These are phyloP conservation scores for Penicillium longicatenatum DNA, from an alignment of 495 filamentous ascomycete species.

Conservation along the genomic window DNA sequence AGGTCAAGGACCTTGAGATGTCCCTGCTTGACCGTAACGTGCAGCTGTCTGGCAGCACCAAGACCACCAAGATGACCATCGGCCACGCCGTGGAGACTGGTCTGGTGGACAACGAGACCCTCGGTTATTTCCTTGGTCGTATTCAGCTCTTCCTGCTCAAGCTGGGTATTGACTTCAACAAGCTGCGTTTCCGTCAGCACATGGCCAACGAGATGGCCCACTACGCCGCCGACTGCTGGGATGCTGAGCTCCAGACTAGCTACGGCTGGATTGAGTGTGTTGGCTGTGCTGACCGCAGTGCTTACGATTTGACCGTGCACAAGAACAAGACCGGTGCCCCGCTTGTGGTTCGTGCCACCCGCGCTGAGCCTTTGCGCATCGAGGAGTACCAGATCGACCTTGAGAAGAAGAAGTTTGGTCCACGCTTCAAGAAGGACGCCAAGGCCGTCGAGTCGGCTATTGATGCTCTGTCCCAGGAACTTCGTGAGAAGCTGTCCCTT, in stretches of 20 bases:
- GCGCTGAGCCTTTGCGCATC: conserved; percentile 64
- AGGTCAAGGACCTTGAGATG: conserved; percentile 63
- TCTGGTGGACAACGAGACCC: conserved; percentile 79
- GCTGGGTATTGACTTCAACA: conserved; percentile 67
- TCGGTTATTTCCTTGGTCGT: conserved; percentile 84
- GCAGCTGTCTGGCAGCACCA: conserved; percentile 69
- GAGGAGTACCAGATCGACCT: conserved; percentile 75
- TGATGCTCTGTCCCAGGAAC: conserved; percentile 65
- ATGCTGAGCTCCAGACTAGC: conserved; percentile 76
- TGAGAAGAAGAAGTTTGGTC: conserved; percentile 84
- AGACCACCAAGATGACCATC: conserved; percentile 60
- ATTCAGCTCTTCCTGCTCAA: conserved; percentile 73
- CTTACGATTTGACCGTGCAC: conserved; percentile 78
- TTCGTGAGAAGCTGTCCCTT: conserved; percentile 68
- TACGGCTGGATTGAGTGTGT: conserved; percentile 89
- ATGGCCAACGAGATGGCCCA: conserved; percentile 85
- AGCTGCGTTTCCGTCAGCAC: conserved; percentile 83
- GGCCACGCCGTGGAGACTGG: conserved; percentile 69
- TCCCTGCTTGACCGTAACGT: conserved; percentile 69
- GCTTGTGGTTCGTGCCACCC: conserved; percentile 68
- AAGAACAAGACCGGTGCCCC: conserved; percentile 79
- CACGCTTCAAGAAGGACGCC: conserved; percentile 77
- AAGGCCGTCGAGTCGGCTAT: conserved; percentile 72
- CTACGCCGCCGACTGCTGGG: conserved; percentile 84
- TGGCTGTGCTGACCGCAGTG: conserved; percentile 80